Base-by-base conservation (phyloP, 2,329 filamentous ascomycete species). In the Eutypa lata region DNA sequence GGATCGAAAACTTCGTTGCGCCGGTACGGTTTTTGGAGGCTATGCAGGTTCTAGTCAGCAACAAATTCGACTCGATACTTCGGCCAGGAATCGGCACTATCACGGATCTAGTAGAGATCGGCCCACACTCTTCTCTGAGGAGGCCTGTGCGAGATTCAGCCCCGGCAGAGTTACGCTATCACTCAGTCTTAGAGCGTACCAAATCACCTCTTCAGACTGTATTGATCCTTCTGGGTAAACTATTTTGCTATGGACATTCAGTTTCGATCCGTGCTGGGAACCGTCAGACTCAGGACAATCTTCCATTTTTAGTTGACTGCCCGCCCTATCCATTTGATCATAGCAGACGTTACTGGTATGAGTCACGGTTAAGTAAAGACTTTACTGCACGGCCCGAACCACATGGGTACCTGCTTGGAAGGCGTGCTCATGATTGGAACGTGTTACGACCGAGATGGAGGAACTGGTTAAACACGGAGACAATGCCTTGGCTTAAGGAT, bases 251-350 rank as follows among this genome's bases (percentile, higher is more conserved):
- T 19, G 57, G 59, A 1, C 40, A 57, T 14, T 11, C 38, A 1
- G 45, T 61, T 0, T 55, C 53, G 1, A 18, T 58, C 14, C 21
- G 43, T 1, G 45, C n/a, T 13, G 48, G 7, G 1, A 53, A 57
- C 13, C 31, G 40, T 11, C 49, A 56, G 22, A 16, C 6, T 1
- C 2, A 26, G 18, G 7, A 38, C 16, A n/a, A n/a, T 14, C 2
- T 4, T 3, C 40, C 45, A 4, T 13, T 13, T 16, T 31, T 47
- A 19, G 18, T 31, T 19, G 66, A 72, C 42, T 53, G 68, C 1
- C 72, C 73, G 0, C 53, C 61, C 0, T 76, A 76, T 47, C 65
- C 71, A 0, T 76, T 71, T 63, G 65, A 74, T 48, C 68, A 73
- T 33, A 60, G 63, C 2, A 58, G 57, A 1, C 54, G 19, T 1